phyloP scores from a whole-genome alignment of 2,329 filamentous ascomycete genomes.

The Verticillium klebahnii region DNA sequence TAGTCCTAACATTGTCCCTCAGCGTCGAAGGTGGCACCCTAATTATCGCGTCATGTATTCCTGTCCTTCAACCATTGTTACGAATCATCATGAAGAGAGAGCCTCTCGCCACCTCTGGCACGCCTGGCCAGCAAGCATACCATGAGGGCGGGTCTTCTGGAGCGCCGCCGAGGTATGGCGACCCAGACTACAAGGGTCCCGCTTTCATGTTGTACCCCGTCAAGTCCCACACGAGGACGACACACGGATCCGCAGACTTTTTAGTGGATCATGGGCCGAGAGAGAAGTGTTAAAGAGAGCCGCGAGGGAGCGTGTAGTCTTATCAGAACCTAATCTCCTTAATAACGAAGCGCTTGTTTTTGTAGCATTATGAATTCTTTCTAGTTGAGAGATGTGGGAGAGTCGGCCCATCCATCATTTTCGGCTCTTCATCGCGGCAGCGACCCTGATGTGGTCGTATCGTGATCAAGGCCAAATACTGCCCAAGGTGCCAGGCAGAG shows the following conservation, averaged over 20 bases:
- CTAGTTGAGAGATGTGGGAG: no score
- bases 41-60: conserved; percentile 30
- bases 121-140: not conserved
- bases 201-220: not conserved
- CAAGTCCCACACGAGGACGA: not conserved
- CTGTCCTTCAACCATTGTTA: conserved; percentile 25
- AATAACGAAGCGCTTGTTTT: not conserved
- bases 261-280: not conserved
- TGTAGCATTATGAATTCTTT: not conserved
- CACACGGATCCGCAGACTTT: not conserved
- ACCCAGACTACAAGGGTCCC: not conserved
- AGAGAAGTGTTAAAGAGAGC: not conserved
- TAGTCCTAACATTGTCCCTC: not conserved
- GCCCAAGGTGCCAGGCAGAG: no score
- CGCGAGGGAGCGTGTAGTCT: not conserved
- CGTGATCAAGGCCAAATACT: no score
- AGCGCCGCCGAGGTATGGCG: not conserved
- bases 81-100: conserved; percentile 1
- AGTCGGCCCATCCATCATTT: no score
- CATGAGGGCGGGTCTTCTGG: not conserved
- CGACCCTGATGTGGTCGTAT: no score
- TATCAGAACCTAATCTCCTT: not conserved
- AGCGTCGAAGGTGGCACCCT: conserved; percentile 28
- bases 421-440: no score
- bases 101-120: not conserved